phyloP scores from a whole-genome alignment of 352 stramenopile species.

The Globisporangium nagaii region DNA sequence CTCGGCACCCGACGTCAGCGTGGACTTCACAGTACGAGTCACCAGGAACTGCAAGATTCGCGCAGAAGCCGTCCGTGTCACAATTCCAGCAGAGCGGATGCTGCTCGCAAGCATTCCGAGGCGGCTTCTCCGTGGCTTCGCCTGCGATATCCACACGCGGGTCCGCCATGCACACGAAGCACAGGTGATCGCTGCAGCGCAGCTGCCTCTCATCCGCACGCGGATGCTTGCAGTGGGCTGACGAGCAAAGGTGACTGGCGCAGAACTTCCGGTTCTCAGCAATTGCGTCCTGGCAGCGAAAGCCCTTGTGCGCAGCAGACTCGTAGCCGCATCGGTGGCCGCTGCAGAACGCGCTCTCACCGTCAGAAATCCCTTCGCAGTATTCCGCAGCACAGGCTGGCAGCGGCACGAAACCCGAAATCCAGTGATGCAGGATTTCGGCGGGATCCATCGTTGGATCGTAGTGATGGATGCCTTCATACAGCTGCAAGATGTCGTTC shows the following conservation, averaged over 20 bases:
- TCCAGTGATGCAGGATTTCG: conserved; percentile 59
- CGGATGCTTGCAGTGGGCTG: conserved; percentile 29
- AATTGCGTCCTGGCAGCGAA: conserved; percentile 24
- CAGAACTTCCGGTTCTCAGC: conserved; percentile 33
- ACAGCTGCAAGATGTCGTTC: conserved; percentile 25
- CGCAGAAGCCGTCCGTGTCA: conserved; percentile 23
- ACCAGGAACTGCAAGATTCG: conserved; percentile 22
- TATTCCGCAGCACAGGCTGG: conserved; percentile 26
- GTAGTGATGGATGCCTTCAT: conserved; percentile 57
- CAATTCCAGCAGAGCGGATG: conserved; percentile 51
- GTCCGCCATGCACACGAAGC: conserved; percentile 43
- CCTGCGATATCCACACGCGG: conserved; percentile 8
- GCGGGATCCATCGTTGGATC: conserved; percentile 35
- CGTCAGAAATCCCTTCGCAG: conserved; percentile 29
- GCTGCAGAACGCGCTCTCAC: conserved; percentile 15
- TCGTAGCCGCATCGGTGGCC: conserved; percentile 19
- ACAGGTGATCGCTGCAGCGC: conserved; percentile 50
- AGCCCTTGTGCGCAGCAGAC: background rate
- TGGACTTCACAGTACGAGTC: conserved; percentile 43
- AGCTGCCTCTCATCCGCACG: conserved; percentile 20
- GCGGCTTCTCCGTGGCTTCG: conserved; percentile 29
- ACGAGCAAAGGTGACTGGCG: conserved; percentile 32
- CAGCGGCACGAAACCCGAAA: conserved; percentile 42
- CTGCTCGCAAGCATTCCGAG: conserved; percentile 43
- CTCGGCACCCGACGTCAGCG: conserved; percentile 7